phyloP scores from a whole-genome alignment of 2,329 filamentous ascomycete species.

The Phialophora verrucosa region DNA sequence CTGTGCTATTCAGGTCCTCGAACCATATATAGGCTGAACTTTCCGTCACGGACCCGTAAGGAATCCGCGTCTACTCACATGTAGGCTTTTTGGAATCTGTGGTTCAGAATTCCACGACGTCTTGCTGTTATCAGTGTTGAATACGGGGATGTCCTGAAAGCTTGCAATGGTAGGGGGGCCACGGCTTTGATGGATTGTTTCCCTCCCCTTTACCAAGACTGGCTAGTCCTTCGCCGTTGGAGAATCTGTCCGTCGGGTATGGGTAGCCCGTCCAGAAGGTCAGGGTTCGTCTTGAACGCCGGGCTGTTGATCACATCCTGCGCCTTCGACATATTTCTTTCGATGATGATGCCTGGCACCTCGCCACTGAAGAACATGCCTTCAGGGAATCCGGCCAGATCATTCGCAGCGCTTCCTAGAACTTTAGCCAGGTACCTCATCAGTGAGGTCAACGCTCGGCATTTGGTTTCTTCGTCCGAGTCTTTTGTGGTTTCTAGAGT shows the following conservation, averaged over 20 bases:
- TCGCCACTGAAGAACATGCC: constrained; percentile 22
- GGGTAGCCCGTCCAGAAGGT: constrained; percentile 39
- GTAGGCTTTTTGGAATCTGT: background rate
- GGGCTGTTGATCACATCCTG: constrained; percentile 41
- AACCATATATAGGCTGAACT: background rate
- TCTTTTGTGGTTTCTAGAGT: constrained; percentile 40
- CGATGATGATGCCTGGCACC: constrained; percentile 40
- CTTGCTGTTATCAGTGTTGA: background rate
- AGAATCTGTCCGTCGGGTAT: constrained; percentile 40
- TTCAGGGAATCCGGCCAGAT: constrained; percentile 19
- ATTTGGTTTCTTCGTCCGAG: constrained; percentile 34
- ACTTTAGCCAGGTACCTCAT: constrained; percentile 44
- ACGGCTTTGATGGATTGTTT: background rate
- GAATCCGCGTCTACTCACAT: background rate
- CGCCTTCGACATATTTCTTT: constrained; percentile 42
- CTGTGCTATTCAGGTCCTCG: background rate
- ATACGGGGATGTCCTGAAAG: background rate
- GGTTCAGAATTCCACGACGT: background rate
- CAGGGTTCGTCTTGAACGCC: constrained; percentile 40
- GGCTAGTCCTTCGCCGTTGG: constrained; percentile 36
- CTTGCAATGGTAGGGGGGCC: background rate
- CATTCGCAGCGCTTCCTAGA: constrained; percentile 30
- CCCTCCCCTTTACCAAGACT: constrained; percentile 26
- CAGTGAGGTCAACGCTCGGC: constrained; percentile 38
- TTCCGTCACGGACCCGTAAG: background rate